Evolutionary conservation across 129 eudicot genomes (phyloP).

Genomic region (Lactuca sativa): DNA sequence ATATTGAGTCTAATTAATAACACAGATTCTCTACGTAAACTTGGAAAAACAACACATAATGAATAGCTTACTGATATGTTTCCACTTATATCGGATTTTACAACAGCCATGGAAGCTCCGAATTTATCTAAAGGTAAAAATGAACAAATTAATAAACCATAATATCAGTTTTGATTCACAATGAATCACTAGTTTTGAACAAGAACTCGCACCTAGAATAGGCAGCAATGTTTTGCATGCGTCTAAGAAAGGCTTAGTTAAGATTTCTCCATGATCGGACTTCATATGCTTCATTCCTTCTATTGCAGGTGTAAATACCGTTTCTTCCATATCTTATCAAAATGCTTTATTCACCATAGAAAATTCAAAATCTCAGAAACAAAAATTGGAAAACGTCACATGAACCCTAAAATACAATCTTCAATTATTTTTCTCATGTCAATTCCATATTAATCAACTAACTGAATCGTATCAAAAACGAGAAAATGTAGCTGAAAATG

Average conservation of each 20-base stretch:
- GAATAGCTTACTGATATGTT: slow-evolving; percentile 60
- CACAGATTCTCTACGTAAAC: neutral
- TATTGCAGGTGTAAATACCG: slow-evolving; percentile 61
- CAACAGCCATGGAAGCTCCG: slow-evolving; percentile 94
- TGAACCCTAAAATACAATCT: slow-evolving; percentile 6
- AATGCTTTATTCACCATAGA: neutral
- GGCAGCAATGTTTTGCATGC: slow-evolving; percentile 78
- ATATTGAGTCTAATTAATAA: slow-evolving; percentile 2
- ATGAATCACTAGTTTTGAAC: neutral
- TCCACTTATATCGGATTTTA: slow-evolving; percentile 82
- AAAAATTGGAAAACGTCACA: neutral
- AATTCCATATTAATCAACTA: neutral
- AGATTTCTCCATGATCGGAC: slow-evolving; percentile 69
- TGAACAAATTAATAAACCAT: neutral
- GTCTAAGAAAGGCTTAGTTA: slow-evolving; percentile 77
- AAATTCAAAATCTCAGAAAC: neutral
- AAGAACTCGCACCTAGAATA: slow-evolving; percentile 52
- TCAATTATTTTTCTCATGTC: neutral
- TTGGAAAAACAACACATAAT: neutral
- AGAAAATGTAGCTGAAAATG: neutral
- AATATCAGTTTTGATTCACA: neutral
- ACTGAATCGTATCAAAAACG: neutral
- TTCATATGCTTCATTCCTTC: slow-evolving; percentile 71
- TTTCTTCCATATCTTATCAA: slow-evolving; percentile 55
- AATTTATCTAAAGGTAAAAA: slow-evolving; percentile 60